Evolutionary conservation across 2,329 filamentous ascomycete species (phyloP), one percentile per base, ranked within the genome.

Genomic region (Colletotrichum sublineola): DNA sequence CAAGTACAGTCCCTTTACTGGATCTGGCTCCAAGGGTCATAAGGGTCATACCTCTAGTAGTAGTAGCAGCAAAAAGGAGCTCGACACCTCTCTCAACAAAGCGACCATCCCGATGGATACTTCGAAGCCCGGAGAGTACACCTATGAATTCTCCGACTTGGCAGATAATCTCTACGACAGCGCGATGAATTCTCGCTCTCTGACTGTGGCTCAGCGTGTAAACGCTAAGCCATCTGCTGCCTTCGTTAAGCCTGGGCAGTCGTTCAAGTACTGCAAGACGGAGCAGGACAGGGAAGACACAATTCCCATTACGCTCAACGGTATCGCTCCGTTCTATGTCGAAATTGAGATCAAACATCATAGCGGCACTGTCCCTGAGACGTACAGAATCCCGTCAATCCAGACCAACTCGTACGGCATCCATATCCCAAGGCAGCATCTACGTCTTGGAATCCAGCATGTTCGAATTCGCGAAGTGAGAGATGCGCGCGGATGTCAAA

Each of bases 291-390:
- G 91, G 42, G 94, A 97, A 77, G 95, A 99, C 78, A 91, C 90
- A 52, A 97, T 99, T 67, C 95, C 96, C 0, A 92, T 99, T 71
- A 91, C 89, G 2, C 87, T 99, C 24, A 93, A 93, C 71, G 96
- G 96, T 50, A 86, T 92, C 20, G 90, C 96, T 8, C 96, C 96
- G 0, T 99, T 99, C 84, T 92, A 92, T 60, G 86, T 99, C 5
- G 96, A 98, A 80, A 88, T 98, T 33, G 95, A 96, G 78, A 94
- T 99, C 82, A 97, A 95, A 83, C 96, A 98, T 78, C 93, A 97
- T 78, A 92, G 93, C 66, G 93, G 91, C 36, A 89, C 91, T 12
- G 91, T 92, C 74, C 91, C 95, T 0, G 95, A 98, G 79, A 90
- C 93, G 29, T 92, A 97, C 80, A 90, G 91, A 62, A 92, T 98